Percentiles rank a stretch among this genome's conserved stretches.
Conservation (phyloP, 2,329 filamentous ascomycete genomes). For the Diaporthe caulivora region DNA sequence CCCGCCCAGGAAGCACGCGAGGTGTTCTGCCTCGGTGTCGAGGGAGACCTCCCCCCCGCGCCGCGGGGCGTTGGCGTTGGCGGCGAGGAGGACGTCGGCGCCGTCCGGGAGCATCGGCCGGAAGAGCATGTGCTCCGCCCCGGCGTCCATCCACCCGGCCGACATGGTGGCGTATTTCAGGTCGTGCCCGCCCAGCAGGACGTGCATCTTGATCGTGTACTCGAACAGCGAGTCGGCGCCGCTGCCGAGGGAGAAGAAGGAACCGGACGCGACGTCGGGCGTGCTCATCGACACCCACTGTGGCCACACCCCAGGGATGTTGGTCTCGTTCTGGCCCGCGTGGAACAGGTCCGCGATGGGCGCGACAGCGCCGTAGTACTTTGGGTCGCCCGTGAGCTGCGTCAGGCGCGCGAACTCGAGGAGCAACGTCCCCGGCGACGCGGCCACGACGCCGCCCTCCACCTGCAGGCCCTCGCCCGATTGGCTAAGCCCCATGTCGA, state of each 20-base stretch:
- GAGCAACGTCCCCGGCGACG: conserved; percentile 72
- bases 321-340: conserved; percentile 73
- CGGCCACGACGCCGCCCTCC: conserved; percentile 56
- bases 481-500: conserved; percentile 57
- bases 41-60: conserved; percentile 48
- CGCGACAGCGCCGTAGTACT: conserved; percentile 80
- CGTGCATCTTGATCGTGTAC: conserved; percentile 62
- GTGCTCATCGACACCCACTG: conserved; percentile 69
- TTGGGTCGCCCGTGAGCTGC: conserved; percentile 78
- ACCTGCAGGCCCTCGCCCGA: conserved; percentile 49
- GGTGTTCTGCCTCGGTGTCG: conserved; percentile 62
- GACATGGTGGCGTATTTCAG: conserved; percentile 73
- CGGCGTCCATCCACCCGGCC: conserved; percentile 68
- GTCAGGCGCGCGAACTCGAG: conserved; percentile 80
- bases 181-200: conserved; percentile 70
- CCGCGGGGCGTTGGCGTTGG: conserved; percentile 50
- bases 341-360: conserved; percentile 77
- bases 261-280: conserved; percentile 55
- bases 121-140: conserved; percentile 72
- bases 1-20: conserved; percentile 78
- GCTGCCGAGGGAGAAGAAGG: conserved; percentile 51
- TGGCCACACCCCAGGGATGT: conserved; percentile 81
- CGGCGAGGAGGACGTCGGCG: conserved; percentile 73
- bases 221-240: conserved; percentile 60
- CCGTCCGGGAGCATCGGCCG: conserved; percentile 70